Evolutionary conservation across 2,329 filamentous ascomycete species (phyloP).

Genomic region (Penicillium griseofulvum): DNA sequence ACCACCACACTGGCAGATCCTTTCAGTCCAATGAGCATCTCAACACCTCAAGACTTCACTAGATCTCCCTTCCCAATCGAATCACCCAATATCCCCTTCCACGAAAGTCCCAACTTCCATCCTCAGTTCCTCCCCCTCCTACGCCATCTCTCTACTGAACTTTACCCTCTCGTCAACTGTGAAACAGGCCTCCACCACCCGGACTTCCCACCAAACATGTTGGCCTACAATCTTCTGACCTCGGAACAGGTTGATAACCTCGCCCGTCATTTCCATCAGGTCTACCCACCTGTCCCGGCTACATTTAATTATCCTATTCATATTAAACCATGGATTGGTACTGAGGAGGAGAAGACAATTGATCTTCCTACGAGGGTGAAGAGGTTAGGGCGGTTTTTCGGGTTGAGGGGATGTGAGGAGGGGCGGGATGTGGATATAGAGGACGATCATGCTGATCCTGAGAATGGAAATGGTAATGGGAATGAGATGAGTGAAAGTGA

Average conservation of each 20-base stretch:
- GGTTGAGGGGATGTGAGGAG: constrained; percentile 37
- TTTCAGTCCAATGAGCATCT: background rate
- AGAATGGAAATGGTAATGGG: background rate
- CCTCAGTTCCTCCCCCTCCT: constrained; percentile 18
- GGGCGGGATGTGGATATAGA: background rate
- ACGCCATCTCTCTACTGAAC: constrained; percentile 29
- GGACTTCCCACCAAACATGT: constrained; percentile 37
- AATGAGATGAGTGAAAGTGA: background rate
- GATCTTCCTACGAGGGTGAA: constrained; percentile 40
- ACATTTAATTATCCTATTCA: constrained; percentile 37
- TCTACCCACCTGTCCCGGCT: constrained; percentile 33
- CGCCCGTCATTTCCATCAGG: constrained; percentile 44
- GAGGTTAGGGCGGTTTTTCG: constrained; percentile 46
- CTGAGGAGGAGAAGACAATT: constrained; percentile 15
- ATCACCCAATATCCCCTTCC: background rate
- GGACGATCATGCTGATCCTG: background rate
- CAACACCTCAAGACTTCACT: background rate
- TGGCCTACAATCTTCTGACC: constrained; percentile 45
- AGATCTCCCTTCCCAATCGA: background rate
- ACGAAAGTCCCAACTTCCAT: background rate
- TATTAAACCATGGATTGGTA: constrained; percentile 33
- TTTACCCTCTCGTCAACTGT: constrained; percentile 39
- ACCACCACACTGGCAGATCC: background rate
- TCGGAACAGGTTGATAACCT: constrained; percentile 41
- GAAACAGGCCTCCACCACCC: constrained; percentile 38